Base-by-base conservation (phyloP, 306 rosid species). In the Prinsepia uniflora region DNA sequence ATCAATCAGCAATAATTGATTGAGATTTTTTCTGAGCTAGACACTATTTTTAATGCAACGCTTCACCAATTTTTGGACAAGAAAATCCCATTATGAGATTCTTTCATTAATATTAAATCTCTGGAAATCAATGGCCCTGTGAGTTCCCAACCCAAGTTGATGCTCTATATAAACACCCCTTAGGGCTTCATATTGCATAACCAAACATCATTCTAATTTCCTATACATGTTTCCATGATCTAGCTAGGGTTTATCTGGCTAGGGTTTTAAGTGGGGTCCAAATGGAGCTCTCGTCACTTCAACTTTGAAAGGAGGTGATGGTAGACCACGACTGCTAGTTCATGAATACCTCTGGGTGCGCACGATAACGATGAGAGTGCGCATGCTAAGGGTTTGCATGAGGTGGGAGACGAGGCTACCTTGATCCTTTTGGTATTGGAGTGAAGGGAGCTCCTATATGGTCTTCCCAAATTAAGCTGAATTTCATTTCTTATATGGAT, bases 341-440 rank as follows among this genome's bases (percentile, higher is more conserved):
- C 94, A 89, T 86, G 92, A 63, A 74, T 19, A 61, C 92, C 88
- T 71, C 2, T 89, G 71, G 59, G 63, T 77, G 72, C 64, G 40
- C 68, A 73, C 12, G 4, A 10, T 10, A 44, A 1, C 3, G 0
- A 2, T n/a, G 4, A 17, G 44, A 10, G 24, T 24, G 70, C 63
- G 68, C 75, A 73, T 67, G 39, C 82, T 68, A 79, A 46, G 74
- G 88, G 90, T 88, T 53, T 82, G 86, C 88, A 85, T 87, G 92
- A 83, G 72, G 7, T 83, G 44, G 88, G 92, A 83, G 89, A 83
- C 79, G 78, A 72, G 75, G 78, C 67, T 81, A 6, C 70, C 79
- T 68, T 88, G 78, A 83, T 85, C 81, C 60, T 88, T 84, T 84
- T 80, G 74, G 86, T 71, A 76, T 88, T 85, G 90, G 94, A 84